A percentile compares a stretch with the other conserved stretches of the same genome.
phyloP scores from a whole-genome alignment of 208 protist genomes.

The Leishmania guyanensis region DNA sequence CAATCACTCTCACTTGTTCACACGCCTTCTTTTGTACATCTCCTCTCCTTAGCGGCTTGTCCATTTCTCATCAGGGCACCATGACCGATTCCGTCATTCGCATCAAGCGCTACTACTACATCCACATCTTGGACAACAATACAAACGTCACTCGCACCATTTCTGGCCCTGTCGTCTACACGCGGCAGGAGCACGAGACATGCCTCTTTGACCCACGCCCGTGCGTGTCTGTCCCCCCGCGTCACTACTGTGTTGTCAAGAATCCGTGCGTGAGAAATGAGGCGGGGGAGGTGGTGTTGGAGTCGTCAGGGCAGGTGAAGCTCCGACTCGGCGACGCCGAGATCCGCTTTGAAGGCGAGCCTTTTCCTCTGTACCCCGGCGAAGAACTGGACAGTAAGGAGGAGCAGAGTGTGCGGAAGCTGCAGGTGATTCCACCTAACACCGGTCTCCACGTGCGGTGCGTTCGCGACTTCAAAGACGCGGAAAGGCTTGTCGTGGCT shows the following conservation, averaged over 20 bases:
- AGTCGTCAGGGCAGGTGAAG: constrained; percentile 76
- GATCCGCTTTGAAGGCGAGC: constrained; percentile 89
- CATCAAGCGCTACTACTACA: constrained; percentile 92
- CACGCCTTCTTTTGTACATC: neutral
- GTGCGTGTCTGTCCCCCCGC: constrained; percentile 69
- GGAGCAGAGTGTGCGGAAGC: constrained; percentile 51
- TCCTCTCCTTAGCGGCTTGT: neutral
- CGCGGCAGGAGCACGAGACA: constrained; percentile 91
- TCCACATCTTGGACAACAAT: constrained; percentile 96
- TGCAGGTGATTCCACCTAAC: constrained; percentile 81
- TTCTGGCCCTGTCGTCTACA: constrained; percentile 93
- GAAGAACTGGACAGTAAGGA: constrained; percentile 57
- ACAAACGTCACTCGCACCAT: constrained; percentile 83
- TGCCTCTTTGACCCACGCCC: constrained; percentile 86
- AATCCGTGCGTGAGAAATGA: constrained; percentile 70
- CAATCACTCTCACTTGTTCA: neutral
- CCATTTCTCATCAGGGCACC: neutral
- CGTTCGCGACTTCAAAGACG: constrained; percentile 67
- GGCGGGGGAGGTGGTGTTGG: constrained; percentile 41
- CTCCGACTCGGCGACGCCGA: constrained; percentile 92
- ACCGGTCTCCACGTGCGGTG: constrained; percentile 84
- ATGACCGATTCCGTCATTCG: constrained; percentile 73
- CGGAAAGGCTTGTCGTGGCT: constrained; percentile 38
- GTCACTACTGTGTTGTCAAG: constrained; percentile 67
- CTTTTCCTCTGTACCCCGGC: constrained; percentile 93